These are phyloP conservation scores for Dipteronia sinensis DNA, from an alignment of 345 rosid genomes.

Conservation along the genomic window DNA sequence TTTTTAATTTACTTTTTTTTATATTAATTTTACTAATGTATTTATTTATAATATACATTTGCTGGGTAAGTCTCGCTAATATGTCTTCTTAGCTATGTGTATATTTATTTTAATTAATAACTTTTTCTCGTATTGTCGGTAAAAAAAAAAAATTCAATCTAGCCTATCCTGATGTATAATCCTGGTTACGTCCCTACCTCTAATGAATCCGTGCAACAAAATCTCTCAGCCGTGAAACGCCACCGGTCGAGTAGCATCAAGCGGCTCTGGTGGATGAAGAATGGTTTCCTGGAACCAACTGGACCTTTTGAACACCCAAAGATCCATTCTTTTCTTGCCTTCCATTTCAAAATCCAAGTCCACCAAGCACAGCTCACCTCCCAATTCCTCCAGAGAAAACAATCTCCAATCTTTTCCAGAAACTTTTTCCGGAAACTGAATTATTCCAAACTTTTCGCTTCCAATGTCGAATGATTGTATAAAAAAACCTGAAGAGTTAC, in stretches of 20 bases:
- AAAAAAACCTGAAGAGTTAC: neutral
- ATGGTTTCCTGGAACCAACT: slow-evolving; percentile 10
- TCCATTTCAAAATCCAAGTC: slow-evolving; percentile 16
- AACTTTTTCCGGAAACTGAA: slow-evolving; percentile 15
- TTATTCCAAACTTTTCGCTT: slow-evolving; percentile 14
- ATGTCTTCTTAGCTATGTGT: no score
- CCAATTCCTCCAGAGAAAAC: neutral
- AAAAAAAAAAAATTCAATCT: no score
- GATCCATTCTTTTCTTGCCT: slow-evolving; percentile 9
- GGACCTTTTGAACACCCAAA: slow-evolving; percentile 14
- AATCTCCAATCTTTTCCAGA: neutral
- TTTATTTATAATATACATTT: no score
- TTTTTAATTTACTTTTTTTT: no score
- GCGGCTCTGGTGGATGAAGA: slow-evolving; percentile 7
- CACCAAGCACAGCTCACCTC: slow-evolving; percentile 18
- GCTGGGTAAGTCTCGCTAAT: no score
- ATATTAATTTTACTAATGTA: no score
- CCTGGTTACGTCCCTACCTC: no score
- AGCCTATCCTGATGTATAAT: no score
- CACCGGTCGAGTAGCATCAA: slow-evolving; percentile 17
- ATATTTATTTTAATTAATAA: no score
- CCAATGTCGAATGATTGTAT: slow-evolving; percentile 8
- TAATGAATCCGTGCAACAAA: slow-evolving; percentile 21
- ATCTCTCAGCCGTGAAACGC: slow-evolving; percentile 13
- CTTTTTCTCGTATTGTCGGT: no score